phyloP scores from a whole-genome alignment of 345 rosid species.

The Hibiscus syriacus region DNA sequence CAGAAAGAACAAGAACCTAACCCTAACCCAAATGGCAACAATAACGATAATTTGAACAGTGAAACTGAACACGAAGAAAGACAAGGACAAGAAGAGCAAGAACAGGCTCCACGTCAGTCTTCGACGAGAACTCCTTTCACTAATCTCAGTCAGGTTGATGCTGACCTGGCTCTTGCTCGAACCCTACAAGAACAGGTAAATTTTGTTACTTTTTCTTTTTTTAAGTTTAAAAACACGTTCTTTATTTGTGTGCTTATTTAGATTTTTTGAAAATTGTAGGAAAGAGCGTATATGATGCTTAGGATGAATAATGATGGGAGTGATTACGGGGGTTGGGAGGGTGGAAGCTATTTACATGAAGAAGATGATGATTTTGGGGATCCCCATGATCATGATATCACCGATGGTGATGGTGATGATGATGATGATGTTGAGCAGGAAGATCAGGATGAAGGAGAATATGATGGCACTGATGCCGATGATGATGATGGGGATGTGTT shows the following conservation, averaged over 20 bases:
- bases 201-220: background rate
- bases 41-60: constrained; percentile 6
- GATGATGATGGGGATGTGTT: constrained; percentile 55
- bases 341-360: constrained; percentile 51
- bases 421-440: constrained; percentile 50
- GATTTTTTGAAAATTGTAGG: constrained; percentile 28
- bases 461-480: constrained; percentile 30
- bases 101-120: constrained; percentile 24
- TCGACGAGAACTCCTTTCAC: constrained; percentile 70
- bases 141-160: constrained; percentile 75
- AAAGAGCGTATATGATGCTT: constrained; percentile 87
- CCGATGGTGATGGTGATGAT: constrained; percentile 27
- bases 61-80: constrained; percentile 24
- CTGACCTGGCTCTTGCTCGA: constrained; percentile 89
- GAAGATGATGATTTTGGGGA: constrained; percentile 72
- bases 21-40: constrained; percentile 21
- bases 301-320: constrained; percentile 60
- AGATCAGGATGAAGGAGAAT: constrained; percentile 17
- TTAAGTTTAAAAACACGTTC: background rate
- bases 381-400: constrained; percentile 34
- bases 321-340: constrained; percentile 88
- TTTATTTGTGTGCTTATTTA: background rate
- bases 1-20: constrained; percentile 16
- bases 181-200: constrained; percentile 87
- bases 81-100: constrained; percentile 16